Evolutionary conservation across 2,329 filamentous ascomycete species (phyloP), one percentile per base, ranked within the genome.

Genomic region (Stagonosporopsis rhizophila): DNA sequence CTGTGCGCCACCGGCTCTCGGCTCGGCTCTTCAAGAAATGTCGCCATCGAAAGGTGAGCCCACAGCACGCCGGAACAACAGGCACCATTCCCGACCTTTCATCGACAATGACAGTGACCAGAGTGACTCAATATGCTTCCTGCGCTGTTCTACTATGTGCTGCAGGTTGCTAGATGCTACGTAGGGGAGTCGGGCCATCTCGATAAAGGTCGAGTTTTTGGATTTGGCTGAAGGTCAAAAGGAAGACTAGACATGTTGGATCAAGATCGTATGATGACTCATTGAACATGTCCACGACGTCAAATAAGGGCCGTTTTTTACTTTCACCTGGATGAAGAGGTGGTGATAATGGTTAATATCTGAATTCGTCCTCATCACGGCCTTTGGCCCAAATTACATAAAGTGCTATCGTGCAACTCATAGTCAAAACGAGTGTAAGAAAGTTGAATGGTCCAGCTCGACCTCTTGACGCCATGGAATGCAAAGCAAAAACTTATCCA

Each of bases 311-410:
- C n/a, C n/a, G n/a, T n/a, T n/a, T n/a, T n/a, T n/a, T n/a, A n/a
- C n/a, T n/a, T n/a, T n/a, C n/a, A n/a, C n/a, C n/a, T n/a, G n/a
- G n/a, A n/a, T n/a, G n/a, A n/a, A n/a, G n/a, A n/a, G n/a, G n/a
- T n/a, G n/a, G n/a, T n/a, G n/a, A n/a, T 30, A 30, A 30, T 8
- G 28, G 9, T 8, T 6, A 3, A 30, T 30, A 8, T 12, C 28
- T 30, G 28, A 3, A 32, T 32, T 32, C 30, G 7, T 32, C 30
- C 30, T 32, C 30, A 15, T 32, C 14, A 20, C 7, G 34, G 46
- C 28, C 45, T 35, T 28, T 5, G 17, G 41, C 53, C 23, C 2
- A 41, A 20, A 46, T 45, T 56, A 56, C 25, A 44, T 42, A 32
- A 28, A 44, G 41, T 14, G 22, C 23, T 46, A 27, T 42, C 30